Evolutionary conservation across 768 basidiomycete genomes (phyloP).

Genomic region (Crepidotus variabilis): DNA sequence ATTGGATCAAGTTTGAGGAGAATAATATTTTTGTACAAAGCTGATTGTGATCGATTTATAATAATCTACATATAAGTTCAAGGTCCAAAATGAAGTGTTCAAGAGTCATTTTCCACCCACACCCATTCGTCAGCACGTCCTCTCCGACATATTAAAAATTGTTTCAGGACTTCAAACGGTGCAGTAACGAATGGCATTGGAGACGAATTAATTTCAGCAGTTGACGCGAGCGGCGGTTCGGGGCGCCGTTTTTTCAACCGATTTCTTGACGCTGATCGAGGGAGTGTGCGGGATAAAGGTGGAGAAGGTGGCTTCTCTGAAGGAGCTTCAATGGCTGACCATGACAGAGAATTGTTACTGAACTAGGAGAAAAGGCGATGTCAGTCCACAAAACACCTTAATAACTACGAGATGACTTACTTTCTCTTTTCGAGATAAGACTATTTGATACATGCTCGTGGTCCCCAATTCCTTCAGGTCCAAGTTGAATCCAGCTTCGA

Average conservation of each 20-base stretch:
- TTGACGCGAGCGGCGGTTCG: background rate
- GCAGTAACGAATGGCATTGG: background rate
- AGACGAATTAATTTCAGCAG: background rate
- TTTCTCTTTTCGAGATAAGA: background rate
- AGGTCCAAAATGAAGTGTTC: background rate
- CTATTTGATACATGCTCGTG: background rate
- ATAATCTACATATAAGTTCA: background rate
- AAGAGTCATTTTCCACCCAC: background rate
- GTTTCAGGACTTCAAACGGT: background rate
- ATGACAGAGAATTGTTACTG: background rate
- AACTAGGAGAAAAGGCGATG: background rate
- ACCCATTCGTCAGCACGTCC: background rate
- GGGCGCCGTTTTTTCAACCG: background rate
- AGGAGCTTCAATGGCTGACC: background rate
- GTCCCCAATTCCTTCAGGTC: background rate
- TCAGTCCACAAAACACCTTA: background rate
- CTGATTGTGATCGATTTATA: background rate
- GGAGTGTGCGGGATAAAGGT: background rate
- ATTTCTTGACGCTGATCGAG: background rate
- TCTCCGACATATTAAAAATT: background rate
- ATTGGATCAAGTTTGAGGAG: too few relatives aligned
- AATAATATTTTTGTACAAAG: background rate
- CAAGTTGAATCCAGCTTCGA: conserved; percentile 8
- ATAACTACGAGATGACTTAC: background rate
- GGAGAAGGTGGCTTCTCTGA: background rate